Conservation (phyloP, 352 stramenopile species). For the Peronospora belbahrii region DNA sequence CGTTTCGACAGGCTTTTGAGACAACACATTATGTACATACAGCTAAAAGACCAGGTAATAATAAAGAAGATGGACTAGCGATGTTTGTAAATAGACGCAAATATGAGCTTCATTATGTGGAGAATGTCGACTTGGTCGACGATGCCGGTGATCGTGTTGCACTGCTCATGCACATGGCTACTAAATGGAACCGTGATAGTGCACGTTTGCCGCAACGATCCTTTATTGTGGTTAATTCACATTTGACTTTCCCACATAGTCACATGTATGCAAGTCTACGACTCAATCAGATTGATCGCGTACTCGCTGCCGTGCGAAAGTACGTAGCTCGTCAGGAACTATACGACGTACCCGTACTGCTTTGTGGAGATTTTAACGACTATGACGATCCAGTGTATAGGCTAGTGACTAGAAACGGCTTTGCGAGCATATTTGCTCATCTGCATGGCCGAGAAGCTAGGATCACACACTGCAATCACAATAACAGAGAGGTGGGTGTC, state of each 20-base stretch:
- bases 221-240: slow-evolving; percentile 78
- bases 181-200: slow-evolving; percentile 60
- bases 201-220: slow-evolving; percentile 49
- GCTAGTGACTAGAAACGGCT: slow-evolving; percentile 63
- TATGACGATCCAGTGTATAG: slow-evolving; percentile 78
- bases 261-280: slow-evolving; percentile 73
- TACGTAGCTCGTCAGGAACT: slow-evolving; percentile 59
- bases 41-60: slow-evolving; percentile 58
- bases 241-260: slow-evolving; percentile 80
- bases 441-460: slow-evolving; percentile 69
- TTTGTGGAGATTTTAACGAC: slow-evolving; percentile 86
- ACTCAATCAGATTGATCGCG: slow-evolving; percentile 72
- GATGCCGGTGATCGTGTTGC: slow-evolving; percentile 75
- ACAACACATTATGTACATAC: slow-evolving; percentile 64
- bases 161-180: slow-evolving; percentile 75
- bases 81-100: slow-evolving; percentile 73
- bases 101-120: slow-evolving; percentile 70
- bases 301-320: slow-evolving; percentile 59
- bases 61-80: slow-evolving; percentile 78
- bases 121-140: slow-evolving; percentile 65
- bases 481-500: slow-evolving; percentile 81
- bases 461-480: slow-evolving; percentile 86
- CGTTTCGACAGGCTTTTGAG: slow-evolving; percentile 56
- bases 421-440: slow-evolving; percentile 63
- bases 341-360: slow-evolving; percentile 61